A percentile compares a stretch with the other conserved stretches of the same genome.
phyloP scores from a whole-genome alignment of 1,139 yeast genomes.

The Komagataea norvegica region DNA sequence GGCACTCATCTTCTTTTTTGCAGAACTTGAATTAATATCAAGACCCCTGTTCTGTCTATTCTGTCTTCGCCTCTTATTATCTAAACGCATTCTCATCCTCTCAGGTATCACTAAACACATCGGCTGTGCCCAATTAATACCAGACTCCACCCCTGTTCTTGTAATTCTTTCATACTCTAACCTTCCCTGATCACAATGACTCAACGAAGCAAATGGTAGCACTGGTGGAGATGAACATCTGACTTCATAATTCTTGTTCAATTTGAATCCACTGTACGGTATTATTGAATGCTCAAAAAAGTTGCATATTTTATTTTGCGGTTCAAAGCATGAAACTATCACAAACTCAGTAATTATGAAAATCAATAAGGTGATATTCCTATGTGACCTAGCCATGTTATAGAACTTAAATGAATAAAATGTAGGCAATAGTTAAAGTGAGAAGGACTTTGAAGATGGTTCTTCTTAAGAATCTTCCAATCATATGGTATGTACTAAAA shows the following conservation, averaged over 20 bases:
- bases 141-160: constrained; percentile 34
- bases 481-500: no score
- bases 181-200: constrained; percentile 54
- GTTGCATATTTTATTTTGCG: constrained; percentile 14
- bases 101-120: constrained; percentile 43
- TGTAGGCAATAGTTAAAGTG: not conserved
- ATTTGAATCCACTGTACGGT: constrained; percentile 53
- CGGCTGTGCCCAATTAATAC: constrained; percentile 50
- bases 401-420: constrained; percentile 6
- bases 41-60: no score
- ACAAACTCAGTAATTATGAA: no score
- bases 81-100: constrained; percentile 10
- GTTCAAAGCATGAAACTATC: not conserved
- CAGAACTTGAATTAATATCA: not conserved
- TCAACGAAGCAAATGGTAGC: constrained; percentile 44
- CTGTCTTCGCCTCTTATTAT: constrained; percentile 1
- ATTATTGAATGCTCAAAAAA: constrained; percentile 4
- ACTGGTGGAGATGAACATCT: constrained; percentile 38
- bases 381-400: no score
- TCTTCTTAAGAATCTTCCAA: constrained; percentile 9
- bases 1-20: not conserved
- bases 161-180: constrained; percentile 42
- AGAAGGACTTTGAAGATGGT: constrained; percentile 4
- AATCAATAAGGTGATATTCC: no score
- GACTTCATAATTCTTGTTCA: constrained; percentile 47